phyloP scores from a whole-genome alignment of 208 protist genomes.

The Phytomonas francai region DNA sequence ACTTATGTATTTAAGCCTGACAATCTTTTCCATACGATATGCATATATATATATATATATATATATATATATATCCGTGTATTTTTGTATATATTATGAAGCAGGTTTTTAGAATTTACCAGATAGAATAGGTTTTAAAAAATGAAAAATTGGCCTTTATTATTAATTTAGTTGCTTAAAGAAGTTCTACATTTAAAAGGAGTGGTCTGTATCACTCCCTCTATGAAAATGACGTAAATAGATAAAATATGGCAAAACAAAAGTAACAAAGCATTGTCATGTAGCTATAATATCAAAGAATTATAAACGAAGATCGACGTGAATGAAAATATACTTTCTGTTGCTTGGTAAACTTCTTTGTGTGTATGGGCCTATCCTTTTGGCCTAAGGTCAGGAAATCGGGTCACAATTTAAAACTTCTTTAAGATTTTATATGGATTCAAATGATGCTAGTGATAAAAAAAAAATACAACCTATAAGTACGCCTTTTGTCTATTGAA shows the following conservation, averaged over 20 bases:
- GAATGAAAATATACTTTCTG: background rate
- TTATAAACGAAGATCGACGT: background rate
- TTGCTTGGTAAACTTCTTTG: background rate
- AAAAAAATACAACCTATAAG: background rate
- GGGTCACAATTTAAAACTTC: background rate
- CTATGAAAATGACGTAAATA: background rate
- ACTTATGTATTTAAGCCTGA: slow-evolving; percentile 7
- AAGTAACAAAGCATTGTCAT: background rate
- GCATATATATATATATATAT: slow-evolving; percentile 11
- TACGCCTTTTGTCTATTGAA: background rate
- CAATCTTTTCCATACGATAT: background rate
- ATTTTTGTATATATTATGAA: slow-evolving; percentile 9
- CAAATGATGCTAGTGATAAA: background rate
- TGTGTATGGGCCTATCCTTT: background rate
- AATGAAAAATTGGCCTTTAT: background rate
- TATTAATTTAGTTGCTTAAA: background rate
- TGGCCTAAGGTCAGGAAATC: background rate
- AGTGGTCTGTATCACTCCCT: slow-evolving; percentile 1
- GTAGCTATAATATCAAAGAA: background rate
- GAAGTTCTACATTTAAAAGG: slow-evolving; percentile 8
- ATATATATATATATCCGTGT: slow-evolving; percentile 10
- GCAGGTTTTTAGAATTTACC: slow-evolving; percentile 6
- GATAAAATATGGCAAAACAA: background rate
- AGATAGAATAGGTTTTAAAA: slow-evolving; percentile 1
- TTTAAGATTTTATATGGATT: background rate